phyloP scores from a whole-genome alignment of 345 rosid species.

The Melastoma malabathricum region DNA sequence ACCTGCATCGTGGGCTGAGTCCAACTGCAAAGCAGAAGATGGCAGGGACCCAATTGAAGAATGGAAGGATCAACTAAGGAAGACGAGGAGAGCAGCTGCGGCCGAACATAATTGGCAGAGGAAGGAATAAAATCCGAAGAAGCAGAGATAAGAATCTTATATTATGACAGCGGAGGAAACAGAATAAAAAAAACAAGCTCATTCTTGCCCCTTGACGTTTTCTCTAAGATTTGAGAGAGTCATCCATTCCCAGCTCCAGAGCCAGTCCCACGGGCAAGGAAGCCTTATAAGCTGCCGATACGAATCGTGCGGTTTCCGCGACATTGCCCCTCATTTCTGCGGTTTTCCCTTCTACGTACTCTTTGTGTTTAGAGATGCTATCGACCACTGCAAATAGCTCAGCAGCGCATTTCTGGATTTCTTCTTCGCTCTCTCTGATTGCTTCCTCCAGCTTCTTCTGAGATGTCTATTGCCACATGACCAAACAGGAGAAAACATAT shows the following conservation, averaged over 20 bases:
- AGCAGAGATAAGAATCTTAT: too few relatives aligned
- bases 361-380: slow-evolving; percentile 54
- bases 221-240: too few relatives aligned
- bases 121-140: too few relatives aligned
- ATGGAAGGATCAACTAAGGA: too few relatives aligned
- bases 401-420: slow-evolving; percentile 33
- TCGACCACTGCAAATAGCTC: slow-evolving; percentile 51
- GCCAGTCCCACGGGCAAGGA: slow-evolving; percentile 18
- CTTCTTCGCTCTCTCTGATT: slow-evolving; percentile 39
- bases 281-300: slow-evolving; percentile 33
- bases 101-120: too few relatives aligned
- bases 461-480: slow-evolving; percentile 15
- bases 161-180: too few relatives aligned
- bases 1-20: too few relatives aligned
- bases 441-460: slow-evolving; percentile 47
- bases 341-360: slow-evolving; percentile 41
- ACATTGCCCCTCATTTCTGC: slow-evolving; percentile 35
- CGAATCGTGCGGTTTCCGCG: slow-evolving; percentile 29
- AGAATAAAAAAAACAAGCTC: too few relatives aligned
- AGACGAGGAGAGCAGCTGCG: too few relatives aligned
- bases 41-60: too few relatives aligned
- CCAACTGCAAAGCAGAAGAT: too few relatives aligned
- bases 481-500: background rate
- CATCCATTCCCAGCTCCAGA: background rate
- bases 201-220: too few relatives aligned